Evolutionary conservation across 257 asterid species (phyloP), one percentile per base, ranked within the genome.

Genomic region (Fraxinus excelsior): DNA sequence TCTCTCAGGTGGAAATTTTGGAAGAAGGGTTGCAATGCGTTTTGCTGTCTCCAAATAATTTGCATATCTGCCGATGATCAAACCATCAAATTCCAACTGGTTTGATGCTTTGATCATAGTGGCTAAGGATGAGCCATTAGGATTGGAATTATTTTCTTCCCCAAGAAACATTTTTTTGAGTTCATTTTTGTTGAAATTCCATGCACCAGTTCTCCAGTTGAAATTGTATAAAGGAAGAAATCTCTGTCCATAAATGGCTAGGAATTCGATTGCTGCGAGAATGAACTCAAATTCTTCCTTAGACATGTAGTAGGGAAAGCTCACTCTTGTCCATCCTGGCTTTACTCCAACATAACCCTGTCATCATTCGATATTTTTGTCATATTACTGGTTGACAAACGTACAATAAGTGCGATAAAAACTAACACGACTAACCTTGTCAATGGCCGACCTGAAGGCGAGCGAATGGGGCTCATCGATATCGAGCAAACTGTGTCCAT

Each of bases 281-380:
- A 87, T 84, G 71, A 90, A 90, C 73, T 89, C 88, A 38, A 90
- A 84, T 83, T 90, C 96, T 40, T 85, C 90, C 80, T 80, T 76
- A 1, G 91, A 83, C 97, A 87, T 89, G 86, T 92, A 87, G 85
- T 88, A 92, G 10, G 97, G 88, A 74, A 92, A 88, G 85, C 97
- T 88, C 70, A 92, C 87, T 67, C 97, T 85, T 66, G 97, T 86
- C 97, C 97, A 92, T 74, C 97, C 97, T 0, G 91, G 94, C 86
- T 90, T 92, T 38, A 84, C 76, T 69, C 97, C 97, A 5, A 19
- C 56, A 64, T 88, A 90, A n/a, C 96, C 92, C 96, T 90, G 86
- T 42, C 16, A 11, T 42, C 51, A 42, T 11, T 42, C 16, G 4
- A 12, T 42, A 13, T 2, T 11, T 11, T 42, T 0, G 51, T 42